Conservation (phyloP, 148 eudicot species). For the Amaranthus hypochondriacus region DNA sequence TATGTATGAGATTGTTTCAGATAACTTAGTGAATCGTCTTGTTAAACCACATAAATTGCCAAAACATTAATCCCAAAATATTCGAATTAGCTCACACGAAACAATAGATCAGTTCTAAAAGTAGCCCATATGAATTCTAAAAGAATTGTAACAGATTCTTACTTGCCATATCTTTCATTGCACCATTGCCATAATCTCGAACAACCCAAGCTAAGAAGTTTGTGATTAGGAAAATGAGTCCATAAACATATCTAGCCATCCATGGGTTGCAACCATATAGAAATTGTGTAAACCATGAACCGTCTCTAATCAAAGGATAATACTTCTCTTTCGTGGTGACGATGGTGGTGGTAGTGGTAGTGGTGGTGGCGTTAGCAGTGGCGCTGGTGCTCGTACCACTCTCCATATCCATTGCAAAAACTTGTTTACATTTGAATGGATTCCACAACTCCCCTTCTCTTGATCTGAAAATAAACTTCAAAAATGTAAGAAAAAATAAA, state of each 20-base stretch:
- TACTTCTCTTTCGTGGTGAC: conserved; percentile 24
- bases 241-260: conserved; percentile 90
- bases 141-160: conserved; percentile 24
- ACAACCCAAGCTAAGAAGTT: conserved; percentile 81
- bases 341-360: not conserved
- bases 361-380: not conserved
- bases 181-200: conserved; percentile 70
- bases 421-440: conserved; percentile 2
- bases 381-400: conserved; percentile 19
- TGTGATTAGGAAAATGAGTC: conserved; percentile 63
- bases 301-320: conserved; percentile 50
- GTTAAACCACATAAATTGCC: too few species aligned
- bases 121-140: not conserved
- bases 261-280: conserved; percentile 70
- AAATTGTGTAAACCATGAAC: conserved; percentile 70
- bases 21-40: too few species aligned
- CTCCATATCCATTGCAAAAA: conserved; percentile 35
- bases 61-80: too few species aligned
- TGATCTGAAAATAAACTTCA: conserved; percentile 19
- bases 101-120: too few species aligned
- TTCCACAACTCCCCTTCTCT: conserved; percentile 25
- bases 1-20: too few species aligned
- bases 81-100: too few species aligned
- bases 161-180: conserved; percentile 51
- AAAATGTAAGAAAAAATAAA: not conserved